Conservation (phyloP, 768 basidiomycete genomes). For the Agrocybe chaxingu region DNA sequence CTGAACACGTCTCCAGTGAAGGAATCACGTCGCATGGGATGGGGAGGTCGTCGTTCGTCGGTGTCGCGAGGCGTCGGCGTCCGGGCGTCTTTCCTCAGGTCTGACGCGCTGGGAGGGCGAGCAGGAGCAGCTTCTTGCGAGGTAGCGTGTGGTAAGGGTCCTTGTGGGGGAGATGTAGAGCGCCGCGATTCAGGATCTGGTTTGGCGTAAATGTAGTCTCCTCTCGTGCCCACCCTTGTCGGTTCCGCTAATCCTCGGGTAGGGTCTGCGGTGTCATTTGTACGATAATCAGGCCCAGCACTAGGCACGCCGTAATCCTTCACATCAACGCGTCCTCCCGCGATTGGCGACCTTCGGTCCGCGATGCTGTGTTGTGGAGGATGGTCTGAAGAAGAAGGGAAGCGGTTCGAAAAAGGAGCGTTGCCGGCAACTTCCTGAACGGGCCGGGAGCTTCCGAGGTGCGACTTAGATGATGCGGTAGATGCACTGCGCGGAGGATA, state of each 20-base stretch:
- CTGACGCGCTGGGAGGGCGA: background rate
- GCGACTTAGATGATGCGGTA: background rate
- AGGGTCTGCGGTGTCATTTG: too few species aligned
- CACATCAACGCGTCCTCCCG: conserved; percentile 16
- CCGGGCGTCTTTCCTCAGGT: conserved; percentile 10
- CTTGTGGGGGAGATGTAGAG: background rate
- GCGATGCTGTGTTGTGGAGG: conserved; percentile 3
- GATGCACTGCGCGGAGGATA: background rate
- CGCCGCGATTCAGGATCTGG: conserved; percentile 5
- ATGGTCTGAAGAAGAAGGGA: background rate
- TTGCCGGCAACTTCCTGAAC: too few species aligned
- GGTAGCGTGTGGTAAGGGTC: too few species aligned
- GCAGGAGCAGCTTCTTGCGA: background rate
- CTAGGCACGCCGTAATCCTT: background rate
- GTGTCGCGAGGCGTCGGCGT: conserved; percentile 10
- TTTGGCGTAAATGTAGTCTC: too few species aligned
- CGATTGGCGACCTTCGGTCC: conserved; percentile 14
- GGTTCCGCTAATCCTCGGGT: too few species aligned
- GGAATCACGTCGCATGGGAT: conserved; percentile 12
- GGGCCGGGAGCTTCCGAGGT: conserved; percentile 1
- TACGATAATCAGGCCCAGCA: conserved; percentile 2
- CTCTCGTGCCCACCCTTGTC: too few species aligned
- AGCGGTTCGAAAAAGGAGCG: background rate
- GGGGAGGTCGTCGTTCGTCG: conserved; percentile 4
- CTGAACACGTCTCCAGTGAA: conserved; percentile 6